Evolutionary conservation across 352 stramenopile genomes (phyloP).

Genomic region (Detonula confervacea): DNA sequence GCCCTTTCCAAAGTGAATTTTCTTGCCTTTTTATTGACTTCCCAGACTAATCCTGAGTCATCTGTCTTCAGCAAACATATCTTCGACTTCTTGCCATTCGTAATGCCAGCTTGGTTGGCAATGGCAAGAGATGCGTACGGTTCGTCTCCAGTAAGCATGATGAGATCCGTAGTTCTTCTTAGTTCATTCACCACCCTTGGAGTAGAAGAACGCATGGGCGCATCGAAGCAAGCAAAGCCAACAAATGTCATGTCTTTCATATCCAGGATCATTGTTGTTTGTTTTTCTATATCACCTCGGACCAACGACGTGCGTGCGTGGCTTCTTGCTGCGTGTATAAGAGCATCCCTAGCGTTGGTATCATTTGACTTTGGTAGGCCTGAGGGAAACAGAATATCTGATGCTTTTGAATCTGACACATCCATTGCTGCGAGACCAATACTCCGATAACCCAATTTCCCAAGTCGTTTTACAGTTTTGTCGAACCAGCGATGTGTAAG

Average conservation of each 20-base stretch:
- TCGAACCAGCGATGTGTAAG: constrained; percentile 29
- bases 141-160: constrained; percentile 72
- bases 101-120: constrained; percentile 48
- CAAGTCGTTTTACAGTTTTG: constrained; percentile 41
- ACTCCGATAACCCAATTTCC: constrained; percentile 51
- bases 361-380: constrained; percentile 36
- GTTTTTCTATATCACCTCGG: constrained; percentile 36
- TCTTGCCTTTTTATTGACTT: constrained; percentile 9
- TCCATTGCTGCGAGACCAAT: constrained; percentile 61
- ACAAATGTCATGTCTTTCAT: constrained; percentile 34
- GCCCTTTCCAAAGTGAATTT: constrained; percentile 16
- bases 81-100: constrained; percentile 14
- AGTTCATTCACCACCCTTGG: constrained; percentile 61
- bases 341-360: not conserved
- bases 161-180: constrained; percentile 35
- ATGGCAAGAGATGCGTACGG: constrained; percentile 54
- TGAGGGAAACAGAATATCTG: constrained; percentile 49
- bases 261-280: constrained; percentile 10
- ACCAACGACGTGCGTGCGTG: constrained; percentile 19
- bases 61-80: constrained; percentile 26
- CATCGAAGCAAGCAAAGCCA: constrained; percentile 70
- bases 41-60: constrained; percentile 18
- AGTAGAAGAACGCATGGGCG: constrained; percentile 50
- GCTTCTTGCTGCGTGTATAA: constrained; percentile 24
- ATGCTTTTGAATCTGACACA: constrained; percentile 31